Conservation (phyloP, 352 stramenopile species). For the Ophiocytium majus region DNA sequence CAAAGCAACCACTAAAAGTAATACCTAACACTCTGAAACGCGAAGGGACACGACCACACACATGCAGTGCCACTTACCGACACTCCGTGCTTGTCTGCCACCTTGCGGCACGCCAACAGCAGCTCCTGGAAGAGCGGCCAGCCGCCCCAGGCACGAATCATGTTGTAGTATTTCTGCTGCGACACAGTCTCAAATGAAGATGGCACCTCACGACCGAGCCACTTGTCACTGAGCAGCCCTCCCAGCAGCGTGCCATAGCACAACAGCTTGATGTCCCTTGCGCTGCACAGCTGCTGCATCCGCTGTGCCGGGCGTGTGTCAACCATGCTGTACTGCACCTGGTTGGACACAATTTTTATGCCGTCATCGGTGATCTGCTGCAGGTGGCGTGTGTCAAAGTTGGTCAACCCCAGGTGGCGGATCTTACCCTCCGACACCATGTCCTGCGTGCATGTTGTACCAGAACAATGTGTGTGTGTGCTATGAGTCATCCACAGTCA, state of each 20-base stretch:
- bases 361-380: slow-evolving; percentile 51
- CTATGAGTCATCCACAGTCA: too few species aligned
- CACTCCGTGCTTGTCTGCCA: slow-evolving; percentile 55
- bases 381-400: slow-evolving; percentile 57
- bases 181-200: slow-evolving; percentile 56
- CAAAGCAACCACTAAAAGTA: too few species aligned
- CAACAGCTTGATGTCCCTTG: slow-evolving; percentile 40
- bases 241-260: slow-evolving; percentile 57
- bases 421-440: slow-evolving; percentile 52
- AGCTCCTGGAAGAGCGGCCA: slow-evolving; percentile 57
- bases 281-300: slow-evolving; percentile 37
- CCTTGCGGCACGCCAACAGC: slow-evolving; percentile 30
- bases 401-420: slow-evolving; percentile 51
- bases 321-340: slow-evolving; percentile 58
- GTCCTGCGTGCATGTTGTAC: slow-evolving; percentile 34
- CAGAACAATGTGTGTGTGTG: too few species aligned
- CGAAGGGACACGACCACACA: too few species aligned
- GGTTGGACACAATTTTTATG: slow-evolving; percentile 55
- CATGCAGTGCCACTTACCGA: too few species aligned
- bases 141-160: slow-evolving; percentile 57
- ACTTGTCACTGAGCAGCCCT: slow-evolving; percentile 54
- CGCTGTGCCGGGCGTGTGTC: slow-evolving; percentile 46
- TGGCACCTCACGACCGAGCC: slow-evolving; percentile 39
- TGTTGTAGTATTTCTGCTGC: slow-evolving; percentile 59
- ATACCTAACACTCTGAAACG: too few species aligned